Evolutionary conservation across 345 rosid genomes (phyloP), one percentile per base, ranked within the genome.

Genomic region (Syzygium jambos): DNA sequence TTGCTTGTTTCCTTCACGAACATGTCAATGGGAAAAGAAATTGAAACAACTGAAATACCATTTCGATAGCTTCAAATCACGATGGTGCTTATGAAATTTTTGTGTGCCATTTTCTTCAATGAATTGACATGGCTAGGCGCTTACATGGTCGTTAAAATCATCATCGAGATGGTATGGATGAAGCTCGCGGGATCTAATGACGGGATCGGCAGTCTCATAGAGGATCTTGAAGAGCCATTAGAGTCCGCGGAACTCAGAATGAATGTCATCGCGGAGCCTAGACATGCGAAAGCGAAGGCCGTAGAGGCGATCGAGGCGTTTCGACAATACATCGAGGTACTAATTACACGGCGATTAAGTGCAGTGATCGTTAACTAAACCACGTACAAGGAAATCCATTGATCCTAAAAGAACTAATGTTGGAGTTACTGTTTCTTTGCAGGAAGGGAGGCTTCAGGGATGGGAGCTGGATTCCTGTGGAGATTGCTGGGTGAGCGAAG

Each of bases 401-500:
- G 80, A 73, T 34, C 49, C 49, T 73, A 34, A 17, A 68, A 68
- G 80, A 1, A 34, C 80, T 34, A 73, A 73, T 23, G 4, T 5
- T 73, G 19, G 80, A 73, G 49, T 34, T 41, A 19, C 49, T 68
- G 46, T 65, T 61, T 17, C 34, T 63, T 51, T 22, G 63, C 85
- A 97, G 99, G 96, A 94, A 85, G 98, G 98, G 61, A 77, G 88
- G 88, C 86, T 96, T 13, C 88, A 90, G 88, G 98, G 98, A 4
- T 97, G 98, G 99, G 96, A 96, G 90, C 25, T 97, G 87, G 99
- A 94, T 61, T 90, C 95, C 3, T 96, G 99, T 85, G 98, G 98
- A 34, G 98, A 97, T 49, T 97, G 99, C 88, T 96, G 96, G 96
- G 99, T 97, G 38, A 95, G 91, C 77, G 98, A 96, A 90, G 99